Base-by-base conservation (phyloP, 179 eudicot species). In the Beta macrorhiza region DNA sequence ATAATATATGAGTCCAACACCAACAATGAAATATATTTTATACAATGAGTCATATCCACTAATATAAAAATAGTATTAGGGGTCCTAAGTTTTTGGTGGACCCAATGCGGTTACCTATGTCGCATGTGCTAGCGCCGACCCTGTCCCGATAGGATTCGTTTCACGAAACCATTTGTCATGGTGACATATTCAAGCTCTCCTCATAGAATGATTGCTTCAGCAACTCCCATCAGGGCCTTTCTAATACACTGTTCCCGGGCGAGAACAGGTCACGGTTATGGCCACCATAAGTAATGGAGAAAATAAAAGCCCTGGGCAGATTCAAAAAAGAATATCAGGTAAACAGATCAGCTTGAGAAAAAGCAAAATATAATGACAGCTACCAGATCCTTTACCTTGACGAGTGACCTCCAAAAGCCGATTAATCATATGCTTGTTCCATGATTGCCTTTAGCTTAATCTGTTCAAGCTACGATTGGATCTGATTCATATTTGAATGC, bases 401-500 rank as follows among this genome's bases (percentile, higher is more conserved):
- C 7, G 29, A 17, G 15, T 72, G 57, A 52, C 22, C 42, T n/a
- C 25, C 8, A 72, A 56, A 69, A 20, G 4, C 32, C 5, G 13
- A 29, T 29, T 29, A 37, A 58, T 55, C 32, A 45, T 81, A 64
- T 59, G 78, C 51, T 56, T 83, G 73, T 10, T 72, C 61, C 32
- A 14, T 56, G 16, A 65, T 52, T 25, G 67, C 25, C 59, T 65
- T 68, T 63, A 49, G 32, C n/a, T 56, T 72, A 5, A 61, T 49
- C 51, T 53, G 56, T 84, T 37, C 75, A 81, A 57, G 80, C 59
- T 7, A 81, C n/a, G 9, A 84, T 74, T 13, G 87, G 87, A 42
- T 84, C 87, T 67, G 78, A 57, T 59, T 77, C 87, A 74, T 84
- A 84, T 49, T 81, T 84, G 80, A 84, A 62, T 20, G 59, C 77